Evolutionary conservation across 306 rosid genomes (phyloP).

Genomic region (Cicer arietinum): DNA sequence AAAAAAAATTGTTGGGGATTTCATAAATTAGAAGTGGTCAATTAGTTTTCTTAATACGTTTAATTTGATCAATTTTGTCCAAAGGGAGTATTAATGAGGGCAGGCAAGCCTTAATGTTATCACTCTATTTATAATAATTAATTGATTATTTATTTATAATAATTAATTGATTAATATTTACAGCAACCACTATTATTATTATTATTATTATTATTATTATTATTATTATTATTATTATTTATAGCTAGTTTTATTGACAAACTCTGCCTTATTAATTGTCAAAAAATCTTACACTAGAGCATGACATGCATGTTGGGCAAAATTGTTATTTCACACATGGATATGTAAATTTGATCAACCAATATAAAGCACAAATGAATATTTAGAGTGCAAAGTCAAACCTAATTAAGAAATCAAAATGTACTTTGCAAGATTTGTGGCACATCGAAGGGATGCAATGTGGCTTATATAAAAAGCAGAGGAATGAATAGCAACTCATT

Average conservation of each 20-base stretch:
- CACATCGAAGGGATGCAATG: neutral
- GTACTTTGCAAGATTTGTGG: conserved; percentile 32
- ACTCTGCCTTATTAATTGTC: neutral
- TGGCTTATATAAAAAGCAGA: conserved; percentile 32
- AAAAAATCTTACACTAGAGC: neutral
- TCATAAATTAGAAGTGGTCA: too few species aligned
- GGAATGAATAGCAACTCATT: conserved; percentile 14
- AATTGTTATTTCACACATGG: conserved; percentile 12
- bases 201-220: neutral
- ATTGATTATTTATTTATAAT: neutral
- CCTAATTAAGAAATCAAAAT: conserved; percentile 39
- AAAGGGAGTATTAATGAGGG: too few species aligned
- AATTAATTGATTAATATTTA: conserved; percentile 12
- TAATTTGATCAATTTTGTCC: too few species aligned
- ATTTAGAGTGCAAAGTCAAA: conserved; percentile 44
- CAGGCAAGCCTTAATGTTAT: too few species aligned
- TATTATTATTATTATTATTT: neutral
- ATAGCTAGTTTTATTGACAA: neutral
- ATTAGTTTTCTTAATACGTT: too few species aligned
- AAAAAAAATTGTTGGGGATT: too few species aligned
- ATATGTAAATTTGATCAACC: conserved; percentile 14
- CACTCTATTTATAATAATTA: neutral
- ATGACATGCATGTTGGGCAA: conserved; percentile 4
- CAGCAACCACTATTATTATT: neutral
- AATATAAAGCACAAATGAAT: neutral